A percentile compares a stretch with the other conserved stretches of the same genome.
phyloP scores from a whole-genome alignment of 805 yeast genomes.

The Scheffersomyces amazonensis region DNA sequence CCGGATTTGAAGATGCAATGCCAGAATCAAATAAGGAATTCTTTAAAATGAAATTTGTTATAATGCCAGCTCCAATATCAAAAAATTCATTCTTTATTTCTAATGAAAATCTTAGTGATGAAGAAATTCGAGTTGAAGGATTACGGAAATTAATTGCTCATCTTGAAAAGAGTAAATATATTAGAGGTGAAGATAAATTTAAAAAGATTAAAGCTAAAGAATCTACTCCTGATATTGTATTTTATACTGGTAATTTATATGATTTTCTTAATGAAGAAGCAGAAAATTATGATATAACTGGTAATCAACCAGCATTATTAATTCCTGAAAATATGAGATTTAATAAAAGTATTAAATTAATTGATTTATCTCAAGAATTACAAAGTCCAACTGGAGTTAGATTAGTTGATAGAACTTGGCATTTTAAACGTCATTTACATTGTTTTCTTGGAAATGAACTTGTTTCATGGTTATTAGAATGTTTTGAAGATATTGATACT shows the following conservation, averaged over 20 bases:
- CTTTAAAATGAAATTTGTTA: slow-evolving; percentile 77
- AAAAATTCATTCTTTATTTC: slow-evolving; percentile 46
- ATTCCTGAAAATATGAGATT: slow-evolving; percentile 36
- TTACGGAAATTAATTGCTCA: slow-evolving; percentile 62
- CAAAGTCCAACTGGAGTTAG: slow-evolving; percentile 65
- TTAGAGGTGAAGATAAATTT: slow-evolving; percentile 7
- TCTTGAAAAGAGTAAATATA: slow-evolving; percentile 56
- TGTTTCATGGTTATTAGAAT: slow-evolving; percentile 80
- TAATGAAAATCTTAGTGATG: slow-evolving; percentile 68
- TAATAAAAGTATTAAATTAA: slow-evolving; percentile 47
- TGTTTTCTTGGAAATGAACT: slow-evolving; percentile 85
- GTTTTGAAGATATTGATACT: slow-evolving; percentile 73
- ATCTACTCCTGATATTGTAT: slow-evolving; percentile 69
- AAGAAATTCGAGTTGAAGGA: slow-evolving; percentile 93
- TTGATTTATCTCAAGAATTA: slow-evolving; percentile 59
- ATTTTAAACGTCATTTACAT: slow-evolving; percentile 70
- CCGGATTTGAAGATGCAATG: slow-evolving; percentile 81
- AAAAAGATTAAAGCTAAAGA: slow-evolving; percentile 44
- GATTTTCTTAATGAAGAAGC: slow-evolving; percentile 54
- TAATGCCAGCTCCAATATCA: slow-evolving; percentile 75
- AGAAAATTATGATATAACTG: slow-evolving; percentile 38
- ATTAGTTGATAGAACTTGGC: slow-evolving; percentile 86
- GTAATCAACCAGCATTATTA: slow-evolving; percentile 33
- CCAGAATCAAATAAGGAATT: slow-evolving; percentile 51
- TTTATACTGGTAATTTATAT: slow-evolving; percentile 83